These are phyloP conservation scores for Oryza nivara DNA, from an alignment of 176 grass and related monocot genomes.

Conservation along the genomic window DNA sequence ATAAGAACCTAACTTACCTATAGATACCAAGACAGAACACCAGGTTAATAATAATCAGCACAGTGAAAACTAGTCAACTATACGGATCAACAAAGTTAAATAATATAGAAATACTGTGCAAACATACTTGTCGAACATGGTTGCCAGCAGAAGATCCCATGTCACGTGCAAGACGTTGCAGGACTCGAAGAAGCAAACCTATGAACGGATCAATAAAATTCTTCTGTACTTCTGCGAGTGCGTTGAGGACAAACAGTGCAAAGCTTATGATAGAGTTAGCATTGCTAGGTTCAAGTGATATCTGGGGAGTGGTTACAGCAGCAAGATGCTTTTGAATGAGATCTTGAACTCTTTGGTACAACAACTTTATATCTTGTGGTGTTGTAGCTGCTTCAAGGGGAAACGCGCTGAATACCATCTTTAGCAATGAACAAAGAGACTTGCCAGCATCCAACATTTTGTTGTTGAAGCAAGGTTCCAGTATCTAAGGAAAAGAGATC, in stretches of 20 bases:
- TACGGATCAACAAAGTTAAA: slow-evolving; percentile 34
- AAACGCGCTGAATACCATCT: slow-evolving; percentile 95
- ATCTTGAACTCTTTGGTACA: slow-evolving; percentile 85
- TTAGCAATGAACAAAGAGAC: slow-evolving; percentile 92
- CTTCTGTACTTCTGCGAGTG: slow-evolving; percentile 93
- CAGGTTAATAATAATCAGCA: background rate
- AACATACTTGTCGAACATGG: slow-evolving; percentile 82
- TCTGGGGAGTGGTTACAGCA: slow-evolving; percentile 86
- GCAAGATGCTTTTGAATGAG: slow-evolving; percentile 86
- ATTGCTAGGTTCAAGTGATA: slow-evolving; percentile 77
- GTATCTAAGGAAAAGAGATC: slow-evolving; percentile 55
- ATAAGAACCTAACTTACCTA: background rate
- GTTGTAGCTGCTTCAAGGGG: slow-evolving; percentile 86
- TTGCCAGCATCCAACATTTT: slow-evolving; percentile 96
- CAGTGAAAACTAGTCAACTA: slow-evolving; percentile 21
- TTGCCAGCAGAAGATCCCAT: slow-evolving; percentile 77
- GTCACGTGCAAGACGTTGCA: slow-evolving; percentile 93
- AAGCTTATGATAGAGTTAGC: slow-evolving; percentile 90
- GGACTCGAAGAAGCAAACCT: slow-evolving; percentile 73
- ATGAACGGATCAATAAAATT: slow-evolving; percentile 91
- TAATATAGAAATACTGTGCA: slow-evolving; percentile 1
- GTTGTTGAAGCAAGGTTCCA: slow-evolving; percentile 95
- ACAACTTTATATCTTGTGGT: slow-evolving; percentile 77
- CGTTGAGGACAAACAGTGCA: slow-evolving; percentile 78
- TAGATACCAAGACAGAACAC: background rate